Evolutionary conservation across 2,329 filamentous ascomycete genomes (phyloP).

Genomic region (Pestalotiopsis sp.): DNA sequence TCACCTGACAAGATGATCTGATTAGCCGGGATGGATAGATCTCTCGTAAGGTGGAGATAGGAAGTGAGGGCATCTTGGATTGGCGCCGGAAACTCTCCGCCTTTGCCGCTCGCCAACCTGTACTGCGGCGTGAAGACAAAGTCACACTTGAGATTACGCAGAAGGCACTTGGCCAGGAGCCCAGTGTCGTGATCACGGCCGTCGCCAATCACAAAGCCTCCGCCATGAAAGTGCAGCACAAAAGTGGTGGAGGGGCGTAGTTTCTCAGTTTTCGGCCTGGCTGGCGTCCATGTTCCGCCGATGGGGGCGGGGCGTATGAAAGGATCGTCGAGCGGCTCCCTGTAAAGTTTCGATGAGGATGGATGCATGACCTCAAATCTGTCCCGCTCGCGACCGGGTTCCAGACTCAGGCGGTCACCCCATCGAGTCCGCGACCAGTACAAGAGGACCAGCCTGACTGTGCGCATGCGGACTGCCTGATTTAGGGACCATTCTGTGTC

Average conservation of each 20-base stretch:
- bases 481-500: slow-evolving; percentile 1
- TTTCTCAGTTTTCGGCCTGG: not conserved
- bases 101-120: not conserved
- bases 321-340: not conserved
- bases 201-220: slow-evolving; percentile 1
- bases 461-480: slow-evolving; percentile 6
- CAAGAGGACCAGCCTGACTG: not conserved
- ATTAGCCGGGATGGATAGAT: not conserved
- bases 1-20: slow-evolving; percentile 1
- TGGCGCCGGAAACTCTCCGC: slow-evolving; percentile 5
- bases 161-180: not conserved
- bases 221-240: slow-evolving; percentile 4
- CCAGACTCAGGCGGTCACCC: not conserved
- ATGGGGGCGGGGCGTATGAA: not conserved
- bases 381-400: not conserved
- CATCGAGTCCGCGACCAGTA: not conserved
- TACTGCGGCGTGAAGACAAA: slow-evolving; percentile 4
- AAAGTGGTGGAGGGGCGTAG: not conserved
- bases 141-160: not conserved
- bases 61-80: slow-evolving; percentile 2
- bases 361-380: slow-evolving; percentile 1
- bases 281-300: slow-evolving; percentile 1
- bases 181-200: slow-evolving; percentile 5
- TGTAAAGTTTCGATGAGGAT: not conserved
- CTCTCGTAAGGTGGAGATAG: not conserved